Base-by-base conservation (phyloP, 1,139 yeast species). In the Scheffersomyces cryptocercus region DNA sequence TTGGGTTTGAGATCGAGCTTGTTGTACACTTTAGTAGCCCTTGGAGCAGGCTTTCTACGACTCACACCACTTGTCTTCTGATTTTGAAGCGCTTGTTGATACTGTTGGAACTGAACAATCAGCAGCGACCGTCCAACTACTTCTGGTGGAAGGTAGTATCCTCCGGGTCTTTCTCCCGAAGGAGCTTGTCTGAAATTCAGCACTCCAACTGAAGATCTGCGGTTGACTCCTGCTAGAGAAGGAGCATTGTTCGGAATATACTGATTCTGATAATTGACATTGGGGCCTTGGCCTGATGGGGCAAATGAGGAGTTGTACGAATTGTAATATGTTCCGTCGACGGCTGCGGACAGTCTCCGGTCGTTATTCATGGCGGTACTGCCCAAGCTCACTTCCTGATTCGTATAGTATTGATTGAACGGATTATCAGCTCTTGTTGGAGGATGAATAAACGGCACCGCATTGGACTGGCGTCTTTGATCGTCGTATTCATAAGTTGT, bases 1-100 rank as follows among this genome's bases (percentile, higher is more conserved):
- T 74, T 70, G 0, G 97, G 96, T 28, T 73, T 73, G 51, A 89
- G 68, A 46, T 88, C 95, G 28, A 71, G 56, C 45, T 65, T 69
- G 43, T 66, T 64, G 38, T 67, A 61, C 4, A 85, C 62, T 45
- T 67, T 66, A 26, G 47, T 44, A 9, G 70, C 70, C 37, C 58
- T 61, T 0, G 80, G 80, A 5, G 77, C 75, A 3, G 75, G 67
- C 38, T 53, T 57, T 31, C 72, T 44, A 36, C 48, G 50, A 12
- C 52, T 50, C 4, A 42, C 37, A 15, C 29, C 35, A 12, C 60
- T 51, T 12, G 53, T 43, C 29, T 61, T 55, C 45, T 62, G 70
- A 34, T 56, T 52, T 41, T 66, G 67, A 28, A 67, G 39, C 12
- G 58, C 57, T 39, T 65, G 71, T 46, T 68, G 73, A 45, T 62